These are phyloP conservation scores for Rhinocladiella similis DNA, from an alignment of 2,329 filamentous ascomycete species.

Conservation along the genomic window DNA sequence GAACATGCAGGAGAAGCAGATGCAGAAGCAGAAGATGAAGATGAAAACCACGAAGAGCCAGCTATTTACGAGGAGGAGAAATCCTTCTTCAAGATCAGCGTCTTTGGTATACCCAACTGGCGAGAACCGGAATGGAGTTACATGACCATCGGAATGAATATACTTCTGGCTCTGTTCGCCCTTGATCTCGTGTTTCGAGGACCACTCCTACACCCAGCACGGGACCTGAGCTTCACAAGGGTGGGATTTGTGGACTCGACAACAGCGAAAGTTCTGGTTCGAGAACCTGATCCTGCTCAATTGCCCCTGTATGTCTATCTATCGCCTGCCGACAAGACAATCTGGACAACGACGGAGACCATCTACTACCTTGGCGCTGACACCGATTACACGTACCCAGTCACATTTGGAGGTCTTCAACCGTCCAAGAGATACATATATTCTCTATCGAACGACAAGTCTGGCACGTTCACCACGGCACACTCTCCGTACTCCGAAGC, in stretches of 20 bases:
- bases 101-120: conserved; percentile 74
- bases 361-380: conserved; percentile 68
- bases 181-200: conserved; percentile 78
- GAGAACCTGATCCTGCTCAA: conserved; percentile 74
- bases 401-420: conserved; percentile 66
- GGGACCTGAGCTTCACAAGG: conserved; percentile 81
- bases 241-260: conserved; percentile 82
- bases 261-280: conserved; percentile 76
- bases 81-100: conserved; percentile 63
- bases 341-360: conserved; percentile 64
- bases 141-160: conserved; percentile 71
- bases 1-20: conserved; percentile 39
- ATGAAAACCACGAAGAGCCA: conserved; percentile 65
- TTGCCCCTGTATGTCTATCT: conserved; percentile 75
- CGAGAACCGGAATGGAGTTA: conserved; percentile 66
- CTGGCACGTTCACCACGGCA: conserved; percentile 76
- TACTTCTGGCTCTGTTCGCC: conserved; percentile 65
- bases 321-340: conserved; percentile 28
- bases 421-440: conserved; percentile 80
- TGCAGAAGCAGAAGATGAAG: conserved; percentile 45
- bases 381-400: conserved; percentile 77
- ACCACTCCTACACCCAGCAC: conserved; percentile 65
- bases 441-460: conserved; percentile 80
- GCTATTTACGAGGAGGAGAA: conserved; percentile 60
- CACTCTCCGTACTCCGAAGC: conserved; percentile 66